These are phyloP conservation scores for Streptanthus diversifolius DNA, from an alignment of 345 rosid species.

Conservation along the genomic window DNA sequence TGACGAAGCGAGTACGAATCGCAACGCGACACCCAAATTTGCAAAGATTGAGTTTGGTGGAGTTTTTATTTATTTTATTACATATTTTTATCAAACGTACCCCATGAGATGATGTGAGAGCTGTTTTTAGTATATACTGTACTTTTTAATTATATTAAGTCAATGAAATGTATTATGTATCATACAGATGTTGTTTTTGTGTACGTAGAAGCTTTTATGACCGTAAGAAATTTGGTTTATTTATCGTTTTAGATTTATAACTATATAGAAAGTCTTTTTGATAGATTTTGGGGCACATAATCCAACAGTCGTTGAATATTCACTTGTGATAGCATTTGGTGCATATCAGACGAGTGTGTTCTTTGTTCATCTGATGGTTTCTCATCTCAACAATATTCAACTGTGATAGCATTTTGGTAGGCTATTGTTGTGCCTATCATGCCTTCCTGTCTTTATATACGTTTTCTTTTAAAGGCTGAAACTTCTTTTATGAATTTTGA, in stretches of 20 bases:
- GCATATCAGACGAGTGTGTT: neutral
- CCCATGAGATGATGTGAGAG: conserved; percentile 16
- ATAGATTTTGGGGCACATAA: neutral
- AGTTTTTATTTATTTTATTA: neutral
- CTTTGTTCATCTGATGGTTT: no score
- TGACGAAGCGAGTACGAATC: conserved; percentile 10
- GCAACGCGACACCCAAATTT: neutral
- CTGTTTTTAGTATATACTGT: neutral
- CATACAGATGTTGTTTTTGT: neutral
- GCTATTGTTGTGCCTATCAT: no score
- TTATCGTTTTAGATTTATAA: conserved; percentile 4
- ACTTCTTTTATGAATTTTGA: no score
- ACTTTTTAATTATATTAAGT: neutral
- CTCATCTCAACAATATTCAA: no score
- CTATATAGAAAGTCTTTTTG: neutral
- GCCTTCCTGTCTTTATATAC: no score
- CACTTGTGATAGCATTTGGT: conserved; percentile 15
- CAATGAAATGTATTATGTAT: conserved; percentile 3
- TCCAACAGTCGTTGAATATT: conserved; percentile 16
- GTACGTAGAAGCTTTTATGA: conserved; percentile 9
- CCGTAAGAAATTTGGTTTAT: conserved; percentile 16
- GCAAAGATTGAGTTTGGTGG: conserved; percentile 28
- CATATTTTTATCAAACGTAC: neutral
- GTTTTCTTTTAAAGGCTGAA: no score
- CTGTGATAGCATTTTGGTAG: no score